Evolutionary conservation across 2,329 filamentous ascomycete species (phyloP).

Genomic region (Fusarium tuaranense): DNA sequence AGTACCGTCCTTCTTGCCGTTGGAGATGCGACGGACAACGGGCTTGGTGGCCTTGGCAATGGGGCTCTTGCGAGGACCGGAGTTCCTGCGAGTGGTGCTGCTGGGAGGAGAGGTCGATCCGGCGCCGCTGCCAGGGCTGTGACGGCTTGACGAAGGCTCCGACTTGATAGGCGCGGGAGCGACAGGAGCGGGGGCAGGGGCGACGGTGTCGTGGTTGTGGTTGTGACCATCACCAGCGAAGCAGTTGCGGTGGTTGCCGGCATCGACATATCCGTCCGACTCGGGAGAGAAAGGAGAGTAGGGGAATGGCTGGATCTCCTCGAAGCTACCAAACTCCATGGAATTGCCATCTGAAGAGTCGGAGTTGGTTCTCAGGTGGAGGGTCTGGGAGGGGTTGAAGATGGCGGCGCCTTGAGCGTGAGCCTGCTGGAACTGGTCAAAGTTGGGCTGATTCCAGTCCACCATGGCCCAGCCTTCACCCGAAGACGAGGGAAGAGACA

Average conservation of each 20-base stretch:
- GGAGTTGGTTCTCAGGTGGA: conserved; percentile 88
- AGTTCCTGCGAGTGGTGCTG: conserved; percentile 71
- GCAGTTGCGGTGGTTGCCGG: conserved; percentile 70
- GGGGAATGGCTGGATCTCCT: conserved; percentile 78
- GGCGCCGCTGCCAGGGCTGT: conserved; percentile 70
- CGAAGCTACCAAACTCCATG: conserved; percentile 81
- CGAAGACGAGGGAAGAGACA: conserved; percentile 83
- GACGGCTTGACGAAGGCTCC: conserved; percentile 62
- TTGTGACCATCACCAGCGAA: conserved; percentile 67
- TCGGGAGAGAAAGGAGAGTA: conserved; percentile 85
- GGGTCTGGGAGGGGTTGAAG: conserved; percentile 91
- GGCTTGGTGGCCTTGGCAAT: conserved; percentile 85
- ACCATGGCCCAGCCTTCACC: conserved; percentile 91
- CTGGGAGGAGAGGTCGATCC: conserved; percentile 72
- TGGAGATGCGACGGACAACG: conserved; percentile 82
- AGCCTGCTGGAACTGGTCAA: conserved; percentile 68
- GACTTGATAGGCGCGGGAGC: conserved; percentile 78
- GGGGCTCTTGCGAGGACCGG: conserved; percentile 79
- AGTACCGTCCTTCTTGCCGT: conserved; percentile 81
- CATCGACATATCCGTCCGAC: conserved; percentile 80
- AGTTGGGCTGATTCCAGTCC: conserved; percentile 77
- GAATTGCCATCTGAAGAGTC: conserved; percentile 83
- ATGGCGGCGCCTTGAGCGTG: conserved; percentile 73
- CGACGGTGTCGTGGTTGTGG: conserved; percentile 68
- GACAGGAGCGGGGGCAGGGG: conserved; percentile 72